phyloP scores from a whole-genome alignment of 2,329 filamentous ascomycete species.

The Botryotinia calthae region DNA sequence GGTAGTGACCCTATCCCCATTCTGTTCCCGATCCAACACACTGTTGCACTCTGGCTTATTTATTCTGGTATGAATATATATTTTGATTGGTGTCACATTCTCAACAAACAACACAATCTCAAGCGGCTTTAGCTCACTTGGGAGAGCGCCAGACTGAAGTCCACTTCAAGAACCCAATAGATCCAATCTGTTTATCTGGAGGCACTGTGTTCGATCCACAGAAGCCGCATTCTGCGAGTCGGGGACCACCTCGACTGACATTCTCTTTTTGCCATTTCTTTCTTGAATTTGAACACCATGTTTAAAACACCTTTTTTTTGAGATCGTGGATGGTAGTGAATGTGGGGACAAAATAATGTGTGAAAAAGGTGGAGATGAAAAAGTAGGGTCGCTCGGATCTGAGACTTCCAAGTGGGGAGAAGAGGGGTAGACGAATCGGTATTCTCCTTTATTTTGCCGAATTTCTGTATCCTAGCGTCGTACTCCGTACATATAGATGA shows the following conservation, averaged over 20 bases:
- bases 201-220: background rate
- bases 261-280: background rate
- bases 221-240: background rate
- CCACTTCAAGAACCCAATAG: background rate
- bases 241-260: background rate
- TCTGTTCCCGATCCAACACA: background rate
- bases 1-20: too few relatives aligned
- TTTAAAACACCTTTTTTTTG: background rate
- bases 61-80: background rate
- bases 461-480: background rate
- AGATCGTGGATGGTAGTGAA: background rate
- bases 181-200: background rate
- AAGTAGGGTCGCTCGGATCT: background rate
- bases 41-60: too few relatives aligned
- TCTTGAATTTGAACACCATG: background rate
- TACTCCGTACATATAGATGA: background rate
- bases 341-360: background rate
- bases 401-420: background rate
- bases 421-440: background rate
- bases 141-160: background rate
- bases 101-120: background rate
- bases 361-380: background rate
- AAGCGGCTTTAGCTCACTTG: constrained; percentile 3
- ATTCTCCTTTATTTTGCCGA: background rate
- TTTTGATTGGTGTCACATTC: accelerated